Conservation (phyloP, 345 rosid genomes). For the Aurinia saxatilis region DNA sequence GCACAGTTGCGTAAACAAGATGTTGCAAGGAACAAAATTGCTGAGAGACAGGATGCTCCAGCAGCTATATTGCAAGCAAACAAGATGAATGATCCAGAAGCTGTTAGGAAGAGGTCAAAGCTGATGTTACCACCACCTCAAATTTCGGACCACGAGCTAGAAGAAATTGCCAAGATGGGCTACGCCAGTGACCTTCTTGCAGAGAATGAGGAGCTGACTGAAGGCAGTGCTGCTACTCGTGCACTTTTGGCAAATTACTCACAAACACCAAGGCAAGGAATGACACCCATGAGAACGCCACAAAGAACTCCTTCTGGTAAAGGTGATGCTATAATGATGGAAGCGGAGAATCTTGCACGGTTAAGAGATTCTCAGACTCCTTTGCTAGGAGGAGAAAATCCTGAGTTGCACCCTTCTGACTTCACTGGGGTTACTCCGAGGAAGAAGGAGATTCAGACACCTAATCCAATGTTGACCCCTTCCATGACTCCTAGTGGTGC, state of each 20-base stretch:
- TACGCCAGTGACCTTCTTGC: constrained; percentile 85
- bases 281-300: constrained; percentile 89
- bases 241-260: constrained; percentile 93
- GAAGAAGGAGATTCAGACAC: constrained; percentile 82
- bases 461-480: constrained; percentile 90
- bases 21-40: constrained; percentile 78
- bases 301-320: constrained; percentile 96
- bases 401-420: constrained; percentile 98
- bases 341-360: constrained; percentile 96
- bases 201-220: constrained; percentile 76
- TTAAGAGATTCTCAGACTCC: constrained; percentile 98
- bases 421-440: constrained; percentile 97
- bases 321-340: constrained; percentile 99
- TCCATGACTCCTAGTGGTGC: constrained; percentile 82
- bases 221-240: constrained; percentile 89
- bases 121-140: constrained; percentile 98
- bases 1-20: constrained; percentile 86
- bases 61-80: constrained; percentile 93
- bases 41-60: constrained; percentile 92
- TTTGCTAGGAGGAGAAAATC: constrained; percentile 92
- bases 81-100: constrained; percentile 93
- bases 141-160: constrained; percentile 89
- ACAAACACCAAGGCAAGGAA: constrained; percentile 78
- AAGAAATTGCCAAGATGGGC: constrained; percentile 98
- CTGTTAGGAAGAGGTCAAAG: constrained; percentile 92